Base-by-base conservation (phyloP, 1,284 basidiomycete genomes). In the Sphaerobolus stellatus region DNA sequence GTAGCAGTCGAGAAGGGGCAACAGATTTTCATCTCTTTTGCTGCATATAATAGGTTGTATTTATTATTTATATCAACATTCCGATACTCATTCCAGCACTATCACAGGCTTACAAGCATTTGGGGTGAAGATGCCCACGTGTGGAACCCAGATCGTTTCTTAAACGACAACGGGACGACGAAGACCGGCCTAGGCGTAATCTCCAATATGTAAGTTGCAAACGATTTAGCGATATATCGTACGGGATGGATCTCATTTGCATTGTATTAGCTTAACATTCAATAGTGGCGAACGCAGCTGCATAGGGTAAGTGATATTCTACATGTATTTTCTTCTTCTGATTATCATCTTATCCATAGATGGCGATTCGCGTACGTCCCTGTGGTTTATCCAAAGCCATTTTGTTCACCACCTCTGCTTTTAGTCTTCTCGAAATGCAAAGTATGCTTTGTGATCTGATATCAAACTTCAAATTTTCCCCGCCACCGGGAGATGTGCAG, bases 1-100 rank as follows among this genome's bases (percentile, higher is more conserved):
- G 59, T 80, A 24, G 66, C 66, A 0, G 62, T 79, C 34, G 62
- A 64, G 54, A 70, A 69, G 45, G 76, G 76, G 5, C 72, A 77
- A 60, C 59, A 62, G 20, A 60, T 79, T 18, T 57, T 70, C 33
- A 58, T 67, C 20, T 61, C 60, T 25, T 63, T 64, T 22, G 22
- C 5, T 54, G 48, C 18, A 52, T 65, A 18, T 47, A 61, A n/a
- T 52, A 58, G 43, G 58, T 60, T 8, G 14, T 3, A 13, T 4
- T 27, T 14, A 36, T 36, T 11, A 36, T 34, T 36, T 4, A 3
- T 48, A 2, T 27, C 4, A 48, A 28, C 16, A 27, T 31, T 20
- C 14, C 4, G 9, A 3, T 16, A 48, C 24, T 31, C 5, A 31
- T 28, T 14, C 8, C 13, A 3, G 9, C 7, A 8, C 24, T 49